Evolutionary conservation across 257 asterid genomes (phyloP).

Genomic region (Forsythia suspensa): DNA sequence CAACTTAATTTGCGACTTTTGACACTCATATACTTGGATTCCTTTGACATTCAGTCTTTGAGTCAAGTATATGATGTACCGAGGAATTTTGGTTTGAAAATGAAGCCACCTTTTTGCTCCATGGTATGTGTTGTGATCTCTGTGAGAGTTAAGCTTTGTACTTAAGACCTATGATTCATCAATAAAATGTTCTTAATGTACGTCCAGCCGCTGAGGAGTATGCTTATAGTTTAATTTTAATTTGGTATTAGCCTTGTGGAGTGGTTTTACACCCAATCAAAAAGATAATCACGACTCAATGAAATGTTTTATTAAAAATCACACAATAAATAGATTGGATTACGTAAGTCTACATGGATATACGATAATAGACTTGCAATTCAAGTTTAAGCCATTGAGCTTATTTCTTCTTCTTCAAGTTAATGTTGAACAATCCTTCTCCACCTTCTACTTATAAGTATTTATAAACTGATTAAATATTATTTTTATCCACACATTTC

Average conservation of each 20-base stretch:
- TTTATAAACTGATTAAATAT: no score
- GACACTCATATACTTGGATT: conserved; percentile 18
- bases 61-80: neutral
- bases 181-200: neutral
- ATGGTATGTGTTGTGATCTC: neutral
- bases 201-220: neutral
- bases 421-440: neutral
- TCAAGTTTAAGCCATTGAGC: neutral
- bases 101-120: conserved; percentile 22
- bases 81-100: conserved; percentile 23
- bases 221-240: neutral
- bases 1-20: conserved; percentile 8
- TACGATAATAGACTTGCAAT: no score
- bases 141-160: neutral
- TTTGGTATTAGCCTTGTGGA: neutral
- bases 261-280: no score
- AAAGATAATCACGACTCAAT: no score
- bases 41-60: conserved; percentile 16
- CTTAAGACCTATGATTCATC: neutral
- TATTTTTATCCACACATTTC: no score
- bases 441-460: neutral
- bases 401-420: neutral
- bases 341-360: no score
- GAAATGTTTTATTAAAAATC: no score
- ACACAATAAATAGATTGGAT: no score